Percentiles rank a stretch among this genome's conserved stretches.
These are phyloP conservation scores for Tetrapisispora namnaoensis DNA, from an alignment of 805 yeast genomes.

Conservation along the genomic window DNA sequence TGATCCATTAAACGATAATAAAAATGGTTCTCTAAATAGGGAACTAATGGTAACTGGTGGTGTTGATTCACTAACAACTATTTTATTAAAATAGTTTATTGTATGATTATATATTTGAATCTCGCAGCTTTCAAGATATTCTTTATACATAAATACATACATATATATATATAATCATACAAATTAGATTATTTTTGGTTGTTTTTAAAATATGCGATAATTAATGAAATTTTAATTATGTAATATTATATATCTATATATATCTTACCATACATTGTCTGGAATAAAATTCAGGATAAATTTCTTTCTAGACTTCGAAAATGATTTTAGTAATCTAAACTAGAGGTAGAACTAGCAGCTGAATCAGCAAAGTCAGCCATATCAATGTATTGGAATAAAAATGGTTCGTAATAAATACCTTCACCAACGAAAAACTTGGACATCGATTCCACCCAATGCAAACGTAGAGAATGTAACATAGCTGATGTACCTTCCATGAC, in stretches of 20 bases:
- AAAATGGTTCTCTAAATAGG: conserved; percentile 11
- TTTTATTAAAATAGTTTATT: conserved; percentile 4
- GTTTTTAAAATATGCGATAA: too few species aligned
- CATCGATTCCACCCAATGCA: conserved; percentile 81
- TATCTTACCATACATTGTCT: too few species aligned
- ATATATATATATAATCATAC: too few species aligned
- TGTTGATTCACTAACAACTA: conserved; percentile 16
- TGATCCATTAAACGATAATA: conserved; percentile 16
- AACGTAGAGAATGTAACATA: conserved; percentile 65
- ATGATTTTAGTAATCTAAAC: background rate
- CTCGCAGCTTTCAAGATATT: too few species aligned
- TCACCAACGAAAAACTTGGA: conserved; percentile 72
- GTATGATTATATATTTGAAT: too few species aligned
- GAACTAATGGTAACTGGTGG: conserved; percentile 18
- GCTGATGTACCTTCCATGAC: conserved; percentile 83
- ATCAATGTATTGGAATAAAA: conserved; percentile 31
- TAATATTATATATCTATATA: too few species aligned
- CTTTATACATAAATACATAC: too few species aligned
- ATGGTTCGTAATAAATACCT: conserved; percentile 60
- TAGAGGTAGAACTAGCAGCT: background rate
- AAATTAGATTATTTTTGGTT: too few species aligned
- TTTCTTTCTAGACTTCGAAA: background rate
- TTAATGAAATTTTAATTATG: too few species aligned
- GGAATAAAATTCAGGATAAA: too few species aligned
- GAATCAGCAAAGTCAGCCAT: conserved; percentile 3